Conservation (phyloP, 148 eudicot species). For the Vaccinium myrtillus region DNA sequence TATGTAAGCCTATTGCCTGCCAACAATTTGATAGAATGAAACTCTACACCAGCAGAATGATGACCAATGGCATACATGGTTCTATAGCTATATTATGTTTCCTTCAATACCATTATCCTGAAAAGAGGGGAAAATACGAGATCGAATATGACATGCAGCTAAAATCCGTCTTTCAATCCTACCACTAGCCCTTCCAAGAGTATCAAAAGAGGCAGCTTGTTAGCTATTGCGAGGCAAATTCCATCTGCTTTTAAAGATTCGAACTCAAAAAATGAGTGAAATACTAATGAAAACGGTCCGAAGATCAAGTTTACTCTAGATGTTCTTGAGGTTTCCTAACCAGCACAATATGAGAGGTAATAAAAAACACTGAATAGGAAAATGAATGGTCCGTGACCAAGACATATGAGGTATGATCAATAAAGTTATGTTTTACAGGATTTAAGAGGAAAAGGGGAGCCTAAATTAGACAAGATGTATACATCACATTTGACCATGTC, state of each 20-base stretch:
- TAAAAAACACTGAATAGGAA: not conserved
- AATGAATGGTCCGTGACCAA: not conserved
- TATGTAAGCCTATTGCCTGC: not conserved
- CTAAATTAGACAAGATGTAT: not conserved
- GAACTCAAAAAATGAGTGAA: not conserved
- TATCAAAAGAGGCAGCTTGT: not conserved
- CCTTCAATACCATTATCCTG: not conserved
- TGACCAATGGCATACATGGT: not conserved
- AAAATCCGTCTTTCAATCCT: not conserved
- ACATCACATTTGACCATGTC: not conserved
- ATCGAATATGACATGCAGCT: not conserved
- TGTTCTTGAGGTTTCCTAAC: slow-evolving; percentile 3
- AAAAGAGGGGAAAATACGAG: not conserved
- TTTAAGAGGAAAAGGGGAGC: not conserved
- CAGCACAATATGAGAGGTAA: not conserved
- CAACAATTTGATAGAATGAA: not conserved
- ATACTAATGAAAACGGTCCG: not conserved
- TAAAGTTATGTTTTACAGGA: not conserved
- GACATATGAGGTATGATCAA: not conserved
- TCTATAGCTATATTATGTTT: not conserved
- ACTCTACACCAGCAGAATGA: slow-evolving; percentile 1
- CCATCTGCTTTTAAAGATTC: not conserved
- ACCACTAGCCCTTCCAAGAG: not conserved
- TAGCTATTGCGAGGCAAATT: not conserved
- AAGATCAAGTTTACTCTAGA: not conserved